Conservation (phyloP, 2,329 filamentous ascomycete genomes). For the Fusarium nisikadoi region DNA sequence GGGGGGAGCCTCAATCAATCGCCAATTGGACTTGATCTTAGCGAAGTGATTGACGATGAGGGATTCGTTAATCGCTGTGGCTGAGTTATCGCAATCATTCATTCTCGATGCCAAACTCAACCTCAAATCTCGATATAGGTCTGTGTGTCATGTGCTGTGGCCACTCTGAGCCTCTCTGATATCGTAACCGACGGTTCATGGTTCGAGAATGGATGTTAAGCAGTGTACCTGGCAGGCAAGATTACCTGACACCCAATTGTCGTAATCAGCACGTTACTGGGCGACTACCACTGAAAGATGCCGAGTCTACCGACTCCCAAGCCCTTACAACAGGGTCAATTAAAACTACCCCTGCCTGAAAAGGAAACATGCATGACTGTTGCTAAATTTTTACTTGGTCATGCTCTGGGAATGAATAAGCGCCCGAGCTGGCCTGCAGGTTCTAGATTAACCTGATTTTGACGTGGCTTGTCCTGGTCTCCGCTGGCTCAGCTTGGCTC, state of each 20-base stretch:
- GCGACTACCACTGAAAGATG: constrained; percentile 18
- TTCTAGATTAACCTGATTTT: constrained; percentile 26
- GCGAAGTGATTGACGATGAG: constrained; percentile 17
- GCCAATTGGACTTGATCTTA: neutral
- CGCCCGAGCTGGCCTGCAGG: neutral
- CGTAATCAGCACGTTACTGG: constrained; percentile 26
- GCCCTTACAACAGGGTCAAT: constrained; percentile 15
- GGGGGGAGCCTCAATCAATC: constrained; percentile 21
- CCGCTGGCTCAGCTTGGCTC: constrained; percentile 17
- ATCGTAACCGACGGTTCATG: neutral
- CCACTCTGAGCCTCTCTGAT: constrained; percentile 15
- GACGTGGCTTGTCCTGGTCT: constrained; percentile 13
- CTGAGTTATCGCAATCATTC: constrained; percentile 16
- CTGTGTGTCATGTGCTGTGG: neutral
- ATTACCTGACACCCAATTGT: constrained; percentile 32
- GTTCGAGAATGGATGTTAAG: neutral
- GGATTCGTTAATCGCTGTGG: constrained; percentile 26
- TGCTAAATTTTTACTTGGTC: constrained; percentile 4
- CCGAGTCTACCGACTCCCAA: constrained; percentile 37
- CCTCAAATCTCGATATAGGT: constrained; percentile 25
- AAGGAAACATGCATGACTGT: constrained; percentile 19
- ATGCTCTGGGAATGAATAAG: constrained; percentile 11
- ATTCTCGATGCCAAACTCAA: neutral
- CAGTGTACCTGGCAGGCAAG: constrained; percentile 22
- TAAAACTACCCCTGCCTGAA: constrained; percentile 7